Conservation (phyloP, 1,139 yeast species). For the Pneumocystis jirovecii region DNA sequence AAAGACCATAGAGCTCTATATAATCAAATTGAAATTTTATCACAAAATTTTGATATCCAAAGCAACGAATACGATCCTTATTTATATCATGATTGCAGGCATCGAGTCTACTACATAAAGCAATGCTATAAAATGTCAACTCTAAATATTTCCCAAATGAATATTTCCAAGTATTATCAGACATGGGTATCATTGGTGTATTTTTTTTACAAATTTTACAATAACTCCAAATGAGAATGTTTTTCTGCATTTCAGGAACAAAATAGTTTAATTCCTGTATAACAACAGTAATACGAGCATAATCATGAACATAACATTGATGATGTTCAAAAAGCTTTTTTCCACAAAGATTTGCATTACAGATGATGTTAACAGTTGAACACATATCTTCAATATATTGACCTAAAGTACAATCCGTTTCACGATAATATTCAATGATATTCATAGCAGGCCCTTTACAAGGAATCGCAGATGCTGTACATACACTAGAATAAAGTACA, state of each 20-base stretch:
- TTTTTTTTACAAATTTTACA: constrained; percentile 66
- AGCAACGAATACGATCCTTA: constrained; percentile 66
- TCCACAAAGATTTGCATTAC: constrained; percentile 65
- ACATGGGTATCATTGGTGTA: constrained; percentile 74
- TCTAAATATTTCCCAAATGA: constrained; percentile 91
- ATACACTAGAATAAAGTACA: constrained; percentile 66
- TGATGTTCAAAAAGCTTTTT: constrained; percentile 59
- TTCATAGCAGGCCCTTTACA: constrained; percentile 81
- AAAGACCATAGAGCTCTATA: constrained; percentile 62
- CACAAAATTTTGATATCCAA: constrained; percentile 67
- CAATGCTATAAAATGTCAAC: constrained; percentile 61
- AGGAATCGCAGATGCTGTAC: constrained; percentile 74
- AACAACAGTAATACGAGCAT: constrained; percentile 64
- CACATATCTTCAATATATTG: constrained; percentile 72
- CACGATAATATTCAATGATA: constrained; percentile 77
- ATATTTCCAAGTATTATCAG: constrained; percentile 75
- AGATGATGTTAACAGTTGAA: constrained; percentile 47
- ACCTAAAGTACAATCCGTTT: constrained; percentile 79
- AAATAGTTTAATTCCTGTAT: constrained; percentile 46
- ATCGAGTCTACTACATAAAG: constrained; percentile 32
- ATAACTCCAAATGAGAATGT: constrained; percentile 82
- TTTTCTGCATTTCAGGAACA: constrained; percentile 46
- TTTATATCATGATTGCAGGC: constrained; percentile 68
- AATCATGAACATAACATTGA: constrained; percentile 77
- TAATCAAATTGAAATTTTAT: constrained; percentile 63